Base-by-base conservation (phyloP, 2,329 filamentous ascomycete species). In the Aspergillus sp. region DNA sequence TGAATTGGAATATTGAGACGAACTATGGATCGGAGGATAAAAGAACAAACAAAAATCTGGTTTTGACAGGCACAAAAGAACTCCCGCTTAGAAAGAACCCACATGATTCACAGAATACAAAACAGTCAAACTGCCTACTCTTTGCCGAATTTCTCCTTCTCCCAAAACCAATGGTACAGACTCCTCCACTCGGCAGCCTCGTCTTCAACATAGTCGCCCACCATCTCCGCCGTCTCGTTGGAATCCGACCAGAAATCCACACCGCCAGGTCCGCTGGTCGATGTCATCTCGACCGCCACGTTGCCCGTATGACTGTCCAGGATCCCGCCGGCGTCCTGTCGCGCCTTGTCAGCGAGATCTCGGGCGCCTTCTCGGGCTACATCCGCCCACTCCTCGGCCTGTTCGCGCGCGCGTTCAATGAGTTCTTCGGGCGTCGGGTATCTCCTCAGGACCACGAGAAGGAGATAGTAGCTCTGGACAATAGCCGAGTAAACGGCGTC, bases 401-500 rank as follows among this genome's bases (percentile, higher is more conserved):
- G 74, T 54, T 75, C 71, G 1, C 73, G 74, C 4, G 78, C 76
- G 32, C 73, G 70, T 4, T 72, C 67, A 10, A 77, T 66, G 0
- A 82, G 63, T 47, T 79, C 75, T 6, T 76, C 71, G 0, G 80
- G 72, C n/a, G 71, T 75, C 0, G 80, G 80, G 59, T 79, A 80
- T 20, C 69, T 76, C 54, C 74, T 74, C 29, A 82, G 63, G 3
- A 80, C 63, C 24, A 78, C 78, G n/a, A 90, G 75, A 2, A 89
- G 70, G 6, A 87, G 69, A 65, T 91, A 90, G 75, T 94, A 96
- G 4, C 88, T 68, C 63, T 85, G 85, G 60, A 96, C 84, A 57
- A 96, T 85, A 16, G 88, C 74, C 29, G 84, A 81, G 72, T 96
- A 90, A 9, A 95, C 84, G 5, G 85, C 78, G 57, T 94, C 90